phyloP scores from a whole-genome alignment of 352 stramenopile species.

The Saprolegnia parasitica region DNA sequence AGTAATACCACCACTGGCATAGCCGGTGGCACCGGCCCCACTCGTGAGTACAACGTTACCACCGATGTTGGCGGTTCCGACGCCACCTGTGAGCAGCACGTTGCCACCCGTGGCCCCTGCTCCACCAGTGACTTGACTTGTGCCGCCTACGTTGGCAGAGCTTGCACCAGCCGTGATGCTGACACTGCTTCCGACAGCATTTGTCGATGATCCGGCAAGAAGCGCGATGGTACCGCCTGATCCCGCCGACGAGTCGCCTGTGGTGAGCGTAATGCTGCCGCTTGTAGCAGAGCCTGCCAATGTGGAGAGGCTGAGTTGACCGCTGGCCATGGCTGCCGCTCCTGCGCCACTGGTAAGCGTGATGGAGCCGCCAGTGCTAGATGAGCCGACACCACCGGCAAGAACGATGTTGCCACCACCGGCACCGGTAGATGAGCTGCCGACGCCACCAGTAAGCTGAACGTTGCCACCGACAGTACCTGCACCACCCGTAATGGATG shows the following conservation, averaged over 20 bases:
- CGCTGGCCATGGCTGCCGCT: slow-evolving; percentile 18
- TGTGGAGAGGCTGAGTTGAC: slow-evolving; percentile 17
- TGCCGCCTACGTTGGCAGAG: slow-evolving; percentile 31
- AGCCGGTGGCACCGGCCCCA: slow-evolving; percentile 3
- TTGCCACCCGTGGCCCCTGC: slow-evolving; percentile 32
- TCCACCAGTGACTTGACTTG: slow-evolving; percentile 22
- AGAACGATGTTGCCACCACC: slow-evolving; percentile 20
- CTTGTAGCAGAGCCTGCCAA: slow-evolving; percentile 9
- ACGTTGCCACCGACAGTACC: slow-evolving; percentile 34
- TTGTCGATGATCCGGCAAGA: neutral
- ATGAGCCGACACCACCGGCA: neutral
- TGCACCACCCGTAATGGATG: slow-evolving; percentile 36
- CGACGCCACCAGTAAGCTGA: slow-evolving; percentile 28
- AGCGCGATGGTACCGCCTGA: slow-evolving; percentile 9
- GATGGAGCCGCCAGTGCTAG: slow-evolving; percentile 17
- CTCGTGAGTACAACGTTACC: slow-evolving; percentile 19
- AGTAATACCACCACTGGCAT: slow-evolving; percentile 18
- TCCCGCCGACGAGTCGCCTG: slow-evolving; percentile 6
- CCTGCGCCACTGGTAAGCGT: slow-evolving; percentile 21
- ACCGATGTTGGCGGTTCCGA: slow-evolving; percentile 8
- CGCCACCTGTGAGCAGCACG: slow-evolving; percentile 30
- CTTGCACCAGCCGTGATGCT: slow-evolving; percentile 43
- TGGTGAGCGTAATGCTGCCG: slow-evolving; percentile 12
- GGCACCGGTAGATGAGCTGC: slow-evolving; percentile 4
- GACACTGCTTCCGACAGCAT: slow-evolving; percentile 11